These are phyloP conservation scores for Boeremia exigua DNA, from an alignment of 2,329 filamentous ascomycete genomes.

Conservation along the genomic window DNA sequence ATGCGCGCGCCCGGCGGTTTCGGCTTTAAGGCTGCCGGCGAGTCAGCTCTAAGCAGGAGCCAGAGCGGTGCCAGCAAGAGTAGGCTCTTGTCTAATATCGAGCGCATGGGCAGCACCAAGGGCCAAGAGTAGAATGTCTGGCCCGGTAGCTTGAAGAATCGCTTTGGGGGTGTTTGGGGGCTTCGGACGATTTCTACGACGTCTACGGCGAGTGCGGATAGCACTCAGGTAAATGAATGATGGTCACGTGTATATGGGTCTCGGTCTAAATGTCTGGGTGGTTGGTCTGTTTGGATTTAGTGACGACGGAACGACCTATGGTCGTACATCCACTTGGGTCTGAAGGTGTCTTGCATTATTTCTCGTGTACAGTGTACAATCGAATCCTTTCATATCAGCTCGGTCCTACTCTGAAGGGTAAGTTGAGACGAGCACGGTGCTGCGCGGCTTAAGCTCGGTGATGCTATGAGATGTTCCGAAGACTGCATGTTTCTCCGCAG, in stretches of 20 bases:
- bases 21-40: slow-evolving; percentile 35
- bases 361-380: not conserved
- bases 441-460: too few species aligned
- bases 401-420: too few species aligned
- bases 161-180: slow-evolving; percentile 4
- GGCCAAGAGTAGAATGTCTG: slow-evolving; percentile 28
- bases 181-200: slow-evolving; percentile 8
- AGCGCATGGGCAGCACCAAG: slow-evolving; percentile 74
- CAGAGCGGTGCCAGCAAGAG: slow-evolving; percentile 58
- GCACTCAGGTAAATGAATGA: slow-evolving; percentile 5
- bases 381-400: not conserved
- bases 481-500: too few species aligned
- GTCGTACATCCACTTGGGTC: not conserved
- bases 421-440: too few species aligned
- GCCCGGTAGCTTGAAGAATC: slow-evolving; percentile 9
- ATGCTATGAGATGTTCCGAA: not conserved
- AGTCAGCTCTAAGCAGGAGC: slow-evolving; percentile 39
- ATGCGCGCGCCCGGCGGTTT: slow-evolving; percentile 63
- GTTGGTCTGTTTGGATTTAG: not conserved
- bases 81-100: slow-evolving; percentile 83
- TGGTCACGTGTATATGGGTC: slow-evolving; percentile 2
- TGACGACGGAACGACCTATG: slow-evolving; percentile 8
- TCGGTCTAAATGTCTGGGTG: not conserved
- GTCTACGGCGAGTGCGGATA: slow-evolving; percentile 3
- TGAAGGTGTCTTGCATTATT: not conserved